A percentile compares a stretch with the other conserved stretches of the same genome.
Evolutionary conservation across 2,329 filamentous ascomycete species (phyloP).

Genomic region (Penicillium concentricum): DNA sequence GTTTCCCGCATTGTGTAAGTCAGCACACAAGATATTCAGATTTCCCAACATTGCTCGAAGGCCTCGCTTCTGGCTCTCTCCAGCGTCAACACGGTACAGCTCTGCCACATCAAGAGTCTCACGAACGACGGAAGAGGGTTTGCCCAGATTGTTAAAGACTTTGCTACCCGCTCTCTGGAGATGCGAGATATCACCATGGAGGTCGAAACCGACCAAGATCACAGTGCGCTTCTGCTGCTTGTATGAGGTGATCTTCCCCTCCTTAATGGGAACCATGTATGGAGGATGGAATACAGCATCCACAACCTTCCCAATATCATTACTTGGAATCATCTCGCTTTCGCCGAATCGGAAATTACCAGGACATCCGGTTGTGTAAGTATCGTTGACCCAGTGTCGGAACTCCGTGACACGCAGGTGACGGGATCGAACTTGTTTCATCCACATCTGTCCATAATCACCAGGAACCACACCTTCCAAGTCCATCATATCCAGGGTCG

Average conservation of each 20-base stretch:
- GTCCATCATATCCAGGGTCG: constrained; percentile 70
- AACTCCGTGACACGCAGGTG: constrained; percentile 78
- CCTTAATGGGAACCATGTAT: constrained; percentile 27
- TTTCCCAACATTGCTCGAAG: constrained; percentile 63
- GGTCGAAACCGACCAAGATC: constrained; percentile 77
- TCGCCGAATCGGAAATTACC: constrained; percentile 70
- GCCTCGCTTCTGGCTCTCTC: constrained; percentile 53
- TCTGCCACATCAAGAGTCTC: constrained; percentile 71
- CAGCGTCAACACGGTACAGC: constrained; percentile 65
- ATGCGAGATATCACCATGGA: constrained; percentile 66
- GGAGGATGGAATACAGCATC: constrained; percentile 58
- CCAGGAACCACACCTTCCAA: constrained; percentile 60
- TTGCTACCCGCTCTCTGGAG: constrained; percentile 66
- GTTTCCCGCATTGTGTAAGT: constrained; percentile 85
- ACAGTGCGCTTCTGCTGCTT: constrained; percentile 53
- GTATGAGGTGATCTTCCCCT: constrained; percentile 7
- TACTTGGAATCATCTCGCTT: constrained; percentile 55
- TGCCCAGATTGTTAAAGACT: constrained; percentile 20
- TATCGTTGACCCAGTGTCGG: constrained; percentile 61
- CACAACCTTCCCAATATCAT: constrained; percentile 48
- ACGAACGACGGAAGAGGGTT: constrained; percentile 47
- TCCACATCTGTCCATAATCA: constrained; percentile 64
- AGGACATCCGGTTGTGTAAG: constrained; percentile 71
- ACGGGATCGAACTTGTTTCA: constrained; percentile 61
- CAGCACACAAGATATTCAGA: constrained; percentile 61